Base-by-base conservation (phyloP, 768 basidiomycete genomes). In the Trichaptum fuscoviolaceum region DNA sequence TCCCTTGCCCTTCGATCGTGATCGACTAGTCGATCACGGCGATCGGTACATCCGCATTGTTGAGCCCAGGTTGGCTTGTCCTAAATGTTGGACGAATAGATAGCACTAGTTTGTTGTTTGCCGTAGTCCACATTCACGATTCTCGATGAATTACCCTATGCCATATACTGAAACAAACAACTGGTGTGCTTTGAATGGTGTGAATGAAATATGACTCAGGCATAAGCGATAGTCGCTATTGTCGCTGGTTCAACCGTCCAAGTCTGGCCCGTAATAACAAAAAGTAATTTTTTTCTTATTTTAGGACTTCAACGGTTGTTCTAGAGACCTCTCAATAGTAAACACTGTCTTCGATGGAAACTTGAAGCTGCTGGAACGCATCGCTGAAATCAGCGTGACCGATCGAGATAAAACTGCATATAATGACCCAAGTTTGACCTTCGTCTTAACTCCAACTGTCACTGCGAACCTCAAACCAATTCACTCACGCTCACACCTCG, bases 101-200 rank as follows among this genome's bases (percentile, higher is more conserved):
- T 52, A 52, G 15, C 12, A 52, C 42, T 52, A 52, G 42, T 6
- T 52, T 52, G 42, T 52, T 52, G 15, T 15, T n/a, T 52, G 20
- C 42, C 20, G 42, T 52, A 52, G 42, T 52, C 42, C 42, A 52
- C 42, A 52, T 52, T 52, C 20, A 52, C 42, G 42, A 52, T 52
- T 52, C 42, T 52, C 42, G 20, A 52, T 52, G 42, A 52, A 52
- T 52, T 52, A 52, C 42, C 42, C 42, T 52, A 52, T 52, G 42
- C 42, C 42, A 52, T 52, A 52, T 52, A 12, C 42, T 52, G 15
- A 20, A 52, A 52, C 20, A 52, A 6, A 30, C 8, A 30, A 2
- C 15, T 52, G 5, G 42, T 52, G 42, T 52, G 42, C 35, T n/a
- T n/a, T n/a, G n/a, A n/a, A n/a, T n/a, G n/a, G n/a, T n/a, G n/a